phyloP scores from a whole-genome alignment of 192 early-diverging fungal species.

The Dispira parvispora region DNA sequence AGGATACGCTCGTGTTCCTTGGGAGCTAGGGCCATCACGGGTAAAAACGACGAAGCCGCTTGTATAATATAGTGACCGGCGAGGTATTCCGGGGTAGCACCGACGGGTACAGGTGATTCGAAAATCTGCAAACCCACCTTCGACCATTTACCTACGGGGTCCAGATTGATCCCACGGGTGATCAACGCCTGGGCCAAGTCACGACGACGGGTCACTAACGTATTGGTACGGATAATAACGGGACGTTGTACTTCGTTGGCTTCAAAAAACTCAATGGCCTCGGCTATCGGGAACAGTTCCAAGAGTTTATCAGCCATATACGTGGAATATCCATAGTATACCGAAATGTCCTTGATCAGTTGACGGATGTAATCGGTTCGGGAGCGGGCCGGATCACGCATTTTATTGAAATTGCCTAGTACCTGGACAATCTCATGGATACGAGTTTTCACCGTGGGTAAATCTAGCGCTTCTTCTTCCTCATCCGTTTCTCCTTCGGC shows the following conservation, averaged over 20 bases:
- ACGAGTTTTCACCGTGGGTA: constrained; percentile 60
- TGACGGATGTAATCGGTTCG: constrained; percentile 76
- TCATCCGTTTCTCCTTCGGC: constrained; percentile 46
- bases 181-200: constrained; percentile 91
- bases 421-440: constrained; percentile 84
- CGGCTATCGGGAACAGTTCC: constrained; percentile 75
- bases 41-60: constrained; percentile 92
- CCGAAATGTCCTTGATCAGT: constrained; percentile 73
- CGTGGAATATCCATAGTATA: constrained; percentile 91
- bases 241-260: constrained; percentile 95
- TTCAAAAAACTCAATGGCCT: constrained; percentile 96
- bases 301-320: constrained; percentile 83
- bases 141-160: constrained; percentile 96
- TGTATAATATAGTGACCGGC: constrained; percentile 99
- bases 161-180: constrained; percentile 92
- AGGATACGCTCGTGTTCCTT: constrained; percentile 86
- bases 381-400: constrained; percentile 52
- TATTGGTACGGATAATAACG: constrained; percentile 93
- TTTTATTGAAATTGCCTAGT: constrained; percentile 74
- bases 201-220: constrained; percentile 78
- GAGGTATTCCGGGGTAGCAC: constrained; percentile 97
- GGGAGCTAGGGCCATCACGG: constrained; percentile 88
- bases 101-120: constrained; percentile 86
- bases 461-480: constrained; percentile 42
- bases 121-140: constrained; percentile 96